Conservation (phyloP, 805 yeast species). For the Komagataella pseudopastoris region DNA sequence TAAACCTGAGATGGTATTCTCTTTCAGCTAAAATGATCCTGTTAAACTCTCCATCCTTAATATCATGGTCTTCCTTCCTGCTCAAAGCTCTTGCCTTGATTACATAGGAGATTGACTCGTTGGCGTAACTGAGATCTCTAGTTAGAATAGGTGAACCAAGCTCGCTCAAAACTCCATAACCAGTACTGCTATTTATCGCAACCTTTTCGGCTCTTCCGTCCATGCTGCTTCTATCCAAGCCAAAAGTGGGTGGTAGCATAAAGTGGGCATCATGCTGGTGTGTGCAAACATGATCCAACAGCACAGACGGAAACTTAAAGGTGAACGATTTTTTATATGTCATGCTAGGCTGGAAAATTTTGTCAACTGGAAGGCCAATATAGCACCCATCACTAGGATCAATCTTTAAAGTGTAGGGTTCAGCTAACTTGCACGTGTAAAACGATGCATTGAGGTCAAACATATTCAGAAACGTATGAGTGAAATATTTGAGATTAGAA, state of each 20-base stretch:
- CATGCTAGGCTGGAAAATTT: constrained; percentile 29
- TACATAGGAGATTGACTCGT: constrained; percentile 32
- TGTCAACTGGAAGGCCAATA: constrained; percentile 28
- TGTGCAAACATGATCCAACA: constrained; percentile 38
- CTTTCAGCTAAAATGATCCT: constrained; percentile 8
- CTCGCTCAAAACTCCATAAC: constrained; percentile 36
- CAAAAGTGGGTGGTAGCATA: constrained; percentile 27
- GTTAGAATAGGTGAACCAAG: constrained; percentile 41
- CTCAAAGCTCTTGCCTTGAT: constrained; percentile 45
- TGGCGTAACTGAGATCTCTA: constrained; percentile 27
- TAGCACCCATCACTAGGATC: constrained; percentile 10
- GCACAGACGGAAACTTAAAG: constrained; percentile 37
- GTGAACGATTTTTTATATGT: constrained; percentile 43
- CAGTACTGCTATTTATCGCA: constrained; percentile 23
- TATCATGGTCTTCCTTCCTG: background rate
- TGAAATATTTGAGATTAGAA: background rate
- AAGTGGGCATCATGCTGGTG: constrained; percentile 17
- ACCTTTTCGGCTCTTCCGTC: constrained; percentile 12
- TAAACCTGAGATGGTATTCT: constrained; percentile 11
- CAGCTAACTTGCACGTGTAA: background rate
- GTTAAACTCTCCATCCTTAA: background rate
- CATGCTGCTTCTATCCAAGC: constrained; percentile 16
- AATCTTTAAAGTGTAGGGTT: background rate
- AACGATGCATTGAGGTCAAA: constrained; percentile 3
- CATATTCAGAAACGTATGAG: constrained; percentile 1